These are phyloP conservation scores for Aethionema arabicum DNA, from an alignment of 345 rosid species.

Conservation along the genomic window DNA sequence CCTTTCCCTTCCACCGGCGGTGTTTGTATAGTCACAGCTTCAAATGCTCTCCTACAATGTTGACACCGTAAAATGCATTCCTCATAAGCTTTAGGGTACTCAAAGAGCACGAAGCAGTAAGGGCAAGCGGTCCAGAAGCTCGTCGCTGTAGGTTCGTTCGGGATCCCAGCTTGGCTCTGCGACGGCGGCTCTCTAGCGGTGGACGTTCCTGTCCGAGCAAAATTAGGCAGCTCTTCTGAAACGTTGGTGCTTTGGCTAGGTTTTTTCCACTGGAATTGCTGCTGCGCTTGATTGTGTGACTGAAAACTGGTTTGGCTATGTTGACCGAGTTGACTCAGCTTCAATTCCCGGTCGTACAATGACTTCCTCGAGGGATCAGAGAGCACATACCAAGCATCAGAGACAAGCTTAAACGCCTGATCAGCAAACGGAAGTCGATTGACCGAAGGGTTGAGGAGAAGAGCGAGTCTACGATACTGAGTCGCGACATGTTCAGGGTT, in stretches of 20 bases:
- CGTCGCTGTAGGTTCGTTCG: slow-evolving; percentile 33
- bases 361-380: slow-evolving; percentile 69
- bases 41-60: slow-evolving; percentile 74
- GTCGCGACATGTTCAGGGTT: slow-evolving; percentile 66
- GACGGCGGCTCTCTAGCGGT: slow-evolving; percentile 10
- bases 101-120: slow-evolving; percentile 72
- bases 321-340: slow-evolving; percentile 54
- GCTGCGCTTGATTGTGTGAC: slow-evolving; percentile 25
- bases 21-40: slow-evolving; percentile 58
- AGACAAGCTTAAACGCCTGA: slow-evolving; percentile 64
- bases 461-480: slow-evolving; percentile 80
- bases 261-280: slow-evolving; percentile 14
- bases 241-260: slow-evolving; percentile 21
- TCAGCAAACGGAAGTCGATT: slow-evolving; percentile 73
- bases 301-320: slow-evolving; percentile 30
- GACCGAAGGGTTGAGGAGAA: slow-evolving; percentile 61
- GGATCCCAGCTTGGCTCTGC: slow-evolving; percentile 29
- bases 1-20: slow-evolving; percentile 68
- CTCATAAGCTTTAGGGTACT: slow-evolving; percentile 74
- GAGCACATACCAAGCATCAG: slow-evolving; percentile 83
- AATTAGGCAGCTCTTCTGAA: slow-evolving; percentile 19
- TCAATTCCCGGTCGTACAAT: slow-evolving; percentile 66
- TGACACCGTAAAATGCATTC: slow-evolving; percentile 78
- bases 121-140: slow-evolving; percentile 98
- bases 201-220: slow-evolving; percentile 17